Evolutionary conservation across 352 stramenopile genomes (phyloP).

Genomic region (Pythium chondricola): DNA sequence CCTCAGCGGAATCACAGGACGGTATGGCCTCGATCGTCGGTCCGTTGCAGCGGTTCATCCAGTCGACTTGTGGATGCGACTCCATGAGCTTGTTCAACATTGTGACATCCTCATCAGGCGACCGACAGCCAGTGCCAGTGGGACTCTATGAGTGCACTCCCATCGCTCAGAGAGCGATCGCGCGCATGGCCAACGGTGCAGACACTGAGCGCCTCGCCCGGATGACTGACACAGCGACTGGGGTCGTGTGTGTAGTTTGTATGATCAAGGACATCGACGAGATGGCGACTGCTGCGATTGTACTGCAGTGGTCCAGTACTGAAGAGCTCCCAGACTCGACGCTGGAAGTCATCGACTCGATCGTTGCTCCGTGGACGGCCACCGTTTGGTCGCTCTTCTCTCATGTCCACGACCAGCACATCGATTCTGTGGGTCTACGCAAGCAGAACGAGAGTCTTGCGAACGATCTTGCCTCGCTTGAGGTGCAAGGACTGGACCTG

Average conservation of each 20-base stretch:
- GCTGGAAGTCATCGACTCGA: constrained; percentile 1
- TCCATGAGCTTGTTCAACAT: constrained; percentile 2
- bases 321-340: neutral
- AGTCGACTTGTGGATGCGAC: constrained; percentile 5
- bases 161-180: too few species aligned
- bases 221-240: too few species aligned
- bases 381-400: neutral
- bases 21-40: neutral
- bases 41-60: neutral
- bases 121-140: neutral
- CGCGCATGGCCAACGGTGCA: neutral
- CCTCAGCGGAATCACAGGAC: neutral
- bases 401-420: neutral
- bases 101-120: neutral
- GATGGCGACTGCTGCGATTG: neutral
- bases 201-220: neutral
- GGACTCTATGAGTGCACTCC: neutral
- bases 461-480: neutral
- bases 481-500: constrained; percentile 5
- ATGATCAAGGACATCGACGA: neutral
- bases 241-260: too few species aligned
- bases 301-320: constrained; percentile 1
- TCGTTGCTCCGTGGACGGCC: constrained; percentile 6
- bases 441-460: neutral
- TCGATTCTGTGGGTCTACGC: neutral